Base-by-base conservation (phyloP, 1,284 basidiomycete genomes). In the Moniliella sp. region DNA sequence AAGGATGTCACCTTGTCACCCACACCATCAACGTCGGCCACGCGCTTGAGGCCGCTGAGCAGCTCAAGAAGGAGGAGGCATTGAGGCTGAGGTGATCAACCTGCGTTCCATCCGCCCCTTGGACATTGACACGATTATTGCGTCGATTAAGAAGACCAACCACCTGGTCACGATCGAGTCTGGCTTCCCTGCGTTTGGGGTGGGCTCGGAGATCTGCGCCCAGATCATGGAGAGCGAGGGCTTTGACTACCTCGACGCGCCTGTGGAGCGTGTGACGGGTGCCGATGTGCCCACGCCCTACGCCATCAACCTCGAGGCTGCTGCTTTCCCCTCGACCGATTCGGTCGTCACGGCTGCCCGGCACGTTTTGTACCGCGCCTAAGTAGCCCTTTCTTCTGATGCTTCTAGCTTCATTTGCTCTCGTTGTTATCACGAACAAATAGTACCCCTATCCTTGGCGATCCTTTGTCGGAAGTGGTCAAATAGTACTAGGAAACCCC, bases 1-100 rank as follows among this genome's bases (percentile, higher is more conserved):
- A 74, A 71, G 48, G 91, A 97, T 63, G 65, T 97, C 43, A 97
- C 91, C 72, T 99, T 40, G 88, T 99, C 40, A 82, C 83, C 16
- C 91, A 97, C 41, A 45, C 48, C 26, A 48, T 59, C 27, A 52
- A 50, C 27, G 43, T 59, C 37, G 44, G 38, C 36, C 48, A 56
- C 37, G 38, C 41, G 18, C 45, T 59, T 39, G 83, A 86, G 27
- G 91, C 91, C 14, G 56, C 56, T 30, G 83, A 93, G 43, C 65
- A 69, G 31, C 70, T 99, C 27, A 80, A 80, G 49, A 84, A 93
- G 69, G 81, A 94, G 64, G 62, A 69, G 29, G 84, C 28, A 76
- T 99, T 68, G 81, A 82, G 63, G 84, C 81, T 18, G 91, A 99
- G 66, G 84, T 99, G 47, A 78, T 99, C 70, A 99, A 99, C 70